Percentiles rank a stretch among this genome's conserved stretches.
Evolutionary conservation across 2,329 filamentous ascomycete species (phyloP).

Genomic region (Raffaelea deltoideospora): DNA sequence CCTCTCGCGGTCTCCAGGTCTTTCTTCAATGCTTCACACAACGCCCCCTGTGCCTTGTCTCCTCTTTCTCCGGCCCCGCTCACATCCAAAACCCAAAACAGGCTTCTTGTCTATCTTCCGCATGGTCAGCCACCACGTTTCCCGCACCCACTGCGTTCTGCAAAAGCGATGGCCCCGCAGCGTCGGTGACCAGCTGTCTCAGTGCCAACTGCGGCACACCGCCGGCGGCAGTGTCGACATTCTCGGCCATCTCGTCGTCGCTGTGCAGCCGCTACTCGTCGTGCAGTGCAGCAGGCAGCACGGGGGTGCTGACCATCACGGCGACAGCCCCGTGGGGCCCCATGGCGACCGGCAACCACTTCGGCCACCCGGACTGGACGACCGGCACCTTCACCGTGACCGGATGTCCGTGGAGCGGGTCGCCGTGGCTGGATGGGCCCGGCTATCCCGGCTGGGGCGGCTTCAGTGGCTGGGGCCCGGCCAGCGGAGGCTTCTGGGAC

Average conservation of each 20-base stretch:
- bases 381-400: slow-evolving; percentile 25
- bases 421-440: slow-evolving; percentile 24
- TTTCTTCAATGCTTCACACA: no score
- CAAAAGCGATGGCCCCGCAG: slow-evolving; percentile 7
- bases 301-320: slow-evolving; percentile 23
- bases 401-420: slow-evolving; percentile 24
- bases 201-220: slow-evolving; percentile 16
- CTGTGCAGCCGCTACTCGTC: slow-evolving; percentile 24
- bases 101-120: slow-evolving; percentile 27
- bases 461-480: slow-evolving; percentile 14
- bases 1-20: slow-evolving; percentile 4
- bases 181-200: slow-evolving; percentile 14
- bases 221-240: slow-evolving; percentile 13
- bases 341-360: slow-evolving; percentile 11
- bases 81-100: no score
- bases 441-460: slow-evolving; percentile 18
- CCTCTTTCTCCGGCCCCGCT: not conserved
- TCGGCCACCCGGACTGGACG: slow-evolving; percentile 18
- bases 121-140: slow-evolving; percentile 18
- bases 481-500: slow-evolving; percentile 25
- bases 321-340: slow-evolving; percentile 19
- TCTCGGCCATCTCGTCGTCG: slow-evolving; percentile 22
- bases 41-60: not conserved
- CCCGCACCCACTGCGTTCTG: slow-evolving; percentile 18
- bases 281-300: slow-evolving; percentile 22